These are phyloP conservation scores for Fusarium sarcochroum DNA, from an alignment of 2,329 filamentous ascomycete genomes.

Conservation along the genomic window DNA sequence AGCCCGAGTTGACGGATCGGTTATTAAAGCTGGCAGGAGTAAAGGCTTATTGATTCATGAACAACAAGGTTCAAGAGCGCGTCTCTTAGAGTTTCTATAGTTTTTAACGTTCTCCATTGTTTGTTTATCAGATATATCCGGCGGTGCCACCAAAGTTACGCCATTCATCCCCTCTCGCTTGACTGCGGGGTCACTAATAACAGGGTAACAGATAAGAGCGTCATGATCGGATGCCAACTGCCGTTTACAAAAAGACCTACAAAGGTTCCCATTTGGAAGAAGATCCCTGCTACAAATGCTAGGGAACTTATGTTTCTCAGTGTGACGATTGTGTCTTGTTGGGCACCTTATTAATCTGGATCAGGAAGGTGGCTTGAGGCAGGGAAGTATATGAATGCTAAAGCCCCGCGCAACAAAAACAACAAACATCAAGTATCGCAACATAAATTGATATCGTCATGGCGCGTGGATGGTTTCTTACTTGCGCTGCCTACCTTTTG, in stretches of 20 bases:
- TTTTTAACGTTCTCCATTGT: too few species aligned
- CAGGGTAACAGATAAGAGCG: too few species aligned
- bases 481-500: slow-evolving; percentile 20
- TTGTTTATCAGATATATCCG: too few species aligned
- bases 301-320: slow-evolving; percentile 32
- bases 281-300: slow-evolving; percentile 28
- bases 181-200: too few species aligned
- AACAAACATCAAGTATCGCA: slow-evolving; percentile 3
- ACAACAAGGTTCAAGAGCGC: too few species aligned
- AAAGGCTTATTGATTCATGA: neutral
- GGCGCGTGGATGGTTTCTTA: slow-evolving; percentile 29
- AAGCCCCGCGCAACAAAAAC: neutral
- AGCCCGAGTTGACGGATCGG: neutral
- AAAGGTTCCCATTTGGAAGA: slow-evolving; percentile 22
- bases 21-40: neutral
- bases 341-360: slow-evolving; percentile 20
- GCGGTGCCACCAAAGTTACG: too few species aligned
- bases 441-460: slow-evolving; percentile 9
- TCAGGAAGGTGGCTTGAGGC: slow-evolving; percentile 20
- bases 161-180: too few species aligned
- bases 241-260: slow-evolving; percentile 3
- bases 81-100: too few species aligned
- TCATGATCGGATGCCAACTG: neutral
- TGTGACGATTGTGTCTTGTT: slow-evolving; percentile 5
- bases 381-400: slow-evolving; percentile 11